phyloP scores from a whole-genome alignment of 2,329 filamentous ascomycete species.

The Didymella keratinophila region DNA sequence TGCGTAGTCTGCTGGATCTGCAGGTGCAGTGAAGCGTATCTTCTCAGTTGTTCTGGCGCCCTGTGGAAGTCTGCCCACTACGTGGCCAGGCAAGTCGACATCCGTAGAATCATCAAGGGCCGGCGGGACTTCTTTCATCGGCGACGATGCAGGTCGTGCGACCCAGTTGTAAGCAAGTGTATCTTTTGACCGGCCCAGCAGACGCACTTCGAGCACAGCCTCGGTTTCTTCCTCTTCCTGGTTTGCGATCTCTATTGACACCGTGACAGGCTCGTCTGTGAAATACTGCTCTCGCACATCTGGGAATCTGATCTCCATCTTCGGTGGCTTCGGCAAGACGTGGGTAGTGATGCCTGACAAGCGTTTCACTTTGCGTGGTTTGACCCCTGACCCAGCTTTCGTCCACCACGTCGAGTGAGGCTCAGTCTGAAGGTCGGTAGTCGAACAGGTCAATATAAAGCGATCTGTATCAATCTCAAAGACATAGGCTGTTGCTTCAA shows the following conservation, averaged over 20 bases:
- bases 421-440: conserved; percentile 54
- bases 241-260: conserved; percentile 78
- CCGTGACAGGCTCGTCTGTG: conserved; percentile 76
- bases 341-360: conserved; percentile 64
- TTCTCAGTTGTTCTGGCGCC: conserved; percentile 44
- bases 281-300: conserved; percentile 77
- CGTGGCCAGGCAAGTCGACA: conserved; percentile 47
- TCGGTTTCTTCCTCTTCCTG: conserved; percentile 81
- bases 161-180: conserved; percentile 58
- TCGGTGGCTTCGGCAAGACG: conserved; percentile 88
- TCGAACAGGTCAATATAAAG: conserved; percentile 73
- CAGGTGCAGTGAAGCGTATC: conserved; percentile 52
- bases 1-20: conserved; percentile 65
- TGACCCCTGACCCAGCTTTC: conserved; percentile 32
- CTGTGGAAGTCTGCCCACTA: conserved; percentile 46
- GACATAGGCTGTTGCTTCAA: conserved; percentile 69
- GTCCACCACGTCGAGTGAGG: conserved; percentile 47
- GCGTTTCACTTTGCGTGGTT: conserved; percentile 40
- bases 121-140: conserved; percentile 42
- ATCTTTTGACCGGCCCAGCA: conserved; percentile 66
- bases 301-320: conserved; percentile 77
- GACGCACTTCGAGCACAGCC: conserved; percentile 72
- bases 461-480: conserved; percentile 69
- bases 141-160: conserved; percentile 46
- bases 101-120: conserved; percentile 33